Percentiles rank a stretch among this genome's conserved stretches.
Evolutionary conservation across 305 asterid species (phyloP).

Genomic region (Fraxinus velutina): DNA sequence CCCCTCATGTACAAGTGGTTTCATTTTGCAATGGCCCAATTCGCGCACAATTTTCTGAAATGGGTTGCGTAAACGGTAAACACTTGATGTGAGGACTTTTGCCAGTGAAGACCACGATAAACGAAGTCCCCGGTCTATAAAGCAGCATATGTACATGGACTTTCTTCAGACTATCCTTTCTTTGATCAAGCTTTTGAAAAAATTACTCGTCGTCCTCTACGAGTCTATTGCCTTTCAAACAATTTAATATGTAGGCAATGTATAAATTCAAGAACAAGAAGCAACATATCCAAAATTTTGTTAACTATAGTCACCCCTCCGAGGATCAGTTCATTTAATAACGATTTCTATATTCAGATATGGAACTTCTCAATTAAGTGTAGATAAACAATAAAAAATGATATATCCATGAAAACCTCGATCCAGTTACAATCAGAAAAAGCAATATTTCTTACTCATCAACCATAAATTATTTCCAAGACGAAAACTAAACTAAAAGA

Average conservation of each 20-base stretch:
- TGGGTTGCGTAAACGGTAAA: neutral
- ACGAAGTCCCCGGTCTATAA: neutral
- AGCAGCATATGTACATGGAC: too few relatives aligned
- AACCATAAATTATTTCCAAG: neutral
- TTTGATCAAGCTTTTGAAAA: neutral
- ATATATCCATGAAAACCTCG: neutral
- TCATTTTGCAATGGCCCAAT: neutral
- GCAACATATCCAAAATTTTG: neutral
- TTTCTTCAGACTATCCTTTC: neutral
- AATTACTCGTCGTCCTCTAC: neutral
- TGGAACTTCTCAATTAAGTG: neutral
- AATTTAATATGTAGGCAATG: neutral
- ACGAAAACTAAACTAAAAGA: neutral
- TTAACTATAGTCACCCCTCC: neutral
- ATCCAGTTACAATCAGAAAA: neutral
- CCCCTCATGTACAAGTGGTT: neutral
- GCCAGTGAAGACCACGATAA: neutral
- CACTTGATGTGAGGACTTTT: neutral
- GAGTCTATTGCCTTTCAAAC: neutral
- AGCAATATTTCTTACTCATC: neutral
- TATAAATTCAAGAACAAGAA: neutral
- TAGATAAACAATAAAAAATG: neutral
- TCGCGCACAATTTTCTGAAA: neutral
- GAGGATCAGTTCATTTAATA: neutral
- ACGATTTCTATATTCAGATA: neutral